These are phyloP conservation scores for Baudoinia panamericana DNA, from an alignment of 495 filamentous ascomycete species.

Conservation along the genomic window DNA sequence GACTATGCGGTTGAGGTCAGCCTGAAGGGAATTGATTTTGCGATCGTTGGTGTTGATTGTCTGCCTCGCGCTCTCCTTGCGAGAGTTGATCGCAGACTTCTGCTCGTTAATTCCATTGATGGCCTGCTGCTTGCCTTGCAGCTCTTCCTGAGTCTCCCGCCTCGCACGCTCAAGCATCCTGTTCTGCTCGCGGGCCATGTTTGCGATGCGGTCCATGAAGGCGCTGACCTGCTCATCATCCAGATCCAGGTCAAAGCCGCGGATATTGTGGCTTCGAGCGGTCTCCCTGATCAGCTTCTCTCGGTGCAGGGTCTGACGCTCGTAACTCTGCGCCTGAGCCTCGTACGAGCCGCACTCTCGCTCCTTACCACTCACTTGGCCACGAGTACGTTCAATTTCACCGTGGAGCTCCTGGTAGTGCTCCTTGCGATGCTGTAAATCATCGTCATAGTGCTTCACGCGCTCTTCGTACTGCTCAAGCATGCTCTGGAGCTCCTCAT, in stretches of 20 bases:
- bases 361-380: conserved; percentile 53
- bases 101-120: conserved; percentile 58
- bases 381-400: conserved; percentile 45
- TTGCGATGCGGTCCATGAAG: conserved; percentile 68
- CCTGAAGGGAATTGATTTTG: conserved; percentile 47
- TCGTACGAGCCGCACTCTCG: conserved; percentile 72
- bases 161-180: conserved; percentile 59
- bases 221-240: conserved; percentile 57
- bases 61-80: conserved; percentile 53
- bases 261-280: conserved; percentile 65
- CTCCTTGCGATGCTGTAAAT: conserved; percentile 47
- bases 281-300: conserved; percentile 62
- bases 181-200: conserved; percentile 62
- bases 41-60: conserved; percentile 58
- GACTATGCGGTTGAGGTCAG: conserved; percentile 52
- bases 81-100: conserved; percentile 53
- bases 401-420: conserved; percentile 50
- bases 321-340: conserved; percentile 75
- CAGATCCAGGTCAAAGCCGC: conserved; percentile 68
- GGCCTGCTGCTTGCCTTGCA: conserved; percentile 48
- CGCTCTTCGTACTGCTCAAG: conserved; percentile 72
- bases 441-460: conserved; percentile 47
- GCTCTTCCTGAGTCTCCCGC: conserved; percentile 54
- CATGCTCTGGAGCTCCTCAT: conserved; percentile 61
- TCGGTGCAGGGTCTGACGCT: conserved; percentile 58